phyloP scores from a whole-genome alignment of 768 basidiomycete genomes.

The Hydnum rufescens region DNA sequence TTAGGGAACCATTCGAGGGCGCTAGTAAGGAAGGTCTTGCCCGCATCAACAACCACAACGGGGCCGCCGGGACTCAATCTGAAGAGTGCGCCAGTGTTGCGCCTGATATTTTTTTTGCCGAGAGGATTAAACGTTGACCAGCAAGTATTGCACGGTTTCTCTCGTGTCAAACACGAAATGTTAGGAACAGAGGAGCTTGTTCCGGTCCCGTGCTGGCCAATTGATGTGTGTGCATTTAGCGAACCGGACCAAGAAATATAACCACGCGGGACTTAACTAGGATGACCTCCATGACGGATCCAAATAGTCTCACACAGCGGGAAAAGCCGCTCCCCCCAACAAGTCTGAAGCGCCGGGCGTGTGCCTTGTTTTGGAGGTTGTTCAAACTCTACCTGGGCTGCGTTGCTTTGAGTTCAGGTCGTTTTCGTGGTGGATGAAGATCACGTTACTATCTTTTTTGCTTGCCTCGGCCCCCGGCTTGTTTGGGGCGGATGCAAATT shows the following conservation, averaged over 20 bases:
- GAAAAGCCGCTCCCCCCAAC: no score
- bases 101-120: slow-evolving; percentile 64
- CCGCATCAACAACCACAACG: slow-evolving; percentile 52
- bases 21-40: slow-evolving; percentile 57
- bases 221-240: no score
- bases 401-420: no score
- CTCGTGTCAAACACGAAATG: slow-evolving; percentile 49
- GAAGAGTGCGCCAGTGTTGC: slow-evolving; percentile 63
- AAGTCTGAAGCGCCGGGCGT: no score
- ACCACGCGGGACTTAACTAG: no score
- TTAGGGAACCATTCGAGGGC: slow-evolving; percentile 34
- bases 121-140: slow-evolving; percentile 43
- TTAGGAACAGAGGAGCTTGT: slow-evolving; percentile 54
- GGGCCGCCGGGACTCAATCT: slow-evolving; percentile 16
- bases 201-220: slow-evolving; percentile 43
- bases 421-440: no score
- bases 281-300: background rate
- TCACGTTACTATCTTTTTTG: no score
- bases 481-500: background rate
- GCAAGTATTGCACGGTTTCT: slow-evolving; percentile 43
- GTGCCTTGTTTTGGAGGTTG: no score
- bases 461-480: no score
- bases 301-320: no score
- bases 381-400: no score
- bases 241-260: no score